phyloP scores from a whole-genome alignment of 1,139 yeast species.

The Hansenula sp. region DNA sequence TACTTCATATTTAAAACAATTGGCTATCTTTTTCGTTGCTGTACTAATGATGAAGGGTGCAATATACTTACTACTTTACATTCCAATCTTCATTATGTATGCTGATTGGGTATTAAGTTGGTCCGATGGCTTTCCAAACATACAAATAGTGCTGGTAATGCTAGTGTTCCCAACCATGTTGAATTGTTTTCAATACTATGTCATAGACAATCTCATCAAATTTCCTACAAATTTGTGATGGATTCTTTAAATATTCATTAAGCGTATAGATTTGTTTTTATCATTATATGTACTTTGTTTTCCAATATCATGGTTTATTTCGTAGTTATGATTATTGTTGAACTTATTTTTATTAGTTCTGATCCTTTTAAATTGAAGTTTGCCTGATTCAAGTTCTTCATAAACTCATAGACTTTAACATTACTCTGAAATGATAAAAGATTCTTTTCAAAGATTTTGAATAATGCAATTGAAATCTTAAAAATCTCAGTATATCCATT shows the following conservation, averaged over 20 bases:
- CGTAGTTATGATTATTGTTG: neutral
- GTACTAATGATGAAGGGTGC: constrained; percentile 51
- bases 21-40: constrained; percentile 60
- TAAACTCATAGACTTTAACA: constrained; percentile 38
- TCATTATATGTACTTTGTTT: neutral
- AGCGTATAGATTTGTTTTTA: no score
- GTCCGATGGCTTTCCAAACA: constrained; percentile 74
- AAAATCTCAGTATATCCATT: constrained; percentile 35
- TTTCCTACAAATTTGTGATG: constrained; percentile 32
- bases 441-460: constrained; percentile 36
- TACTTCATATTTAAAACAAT: constrained; percentile 68
- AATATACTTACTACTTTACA: constrained; percentile 54
- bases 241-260: no score
- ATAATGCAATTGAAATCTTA: constrained; percentile 36
- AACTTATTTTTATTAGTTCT: constrained; percentile 11
- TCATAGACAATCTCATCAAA: constrained; percentile 85
- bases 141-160: constrained; percentile 85
- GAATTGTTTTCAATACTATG: constrained; percentile 82
- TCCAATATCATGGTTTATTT: neutral
- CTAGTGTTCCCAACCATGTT: constrained; percentile 72
- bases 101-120: constrained; percentile 67
- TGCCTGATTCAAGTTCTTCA: constrained; percentile 35
- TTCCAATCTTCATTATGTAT: constrained; percentile 47
- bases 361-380: constrained; percentile 21
- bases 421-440: constrained; percentile 29